These are phyloP conservation scores for Colletotrichum sp. DNA, from an alignment of 2,329 filamentous ascomycete genomes.

Conservation along the genomic window DNA sequence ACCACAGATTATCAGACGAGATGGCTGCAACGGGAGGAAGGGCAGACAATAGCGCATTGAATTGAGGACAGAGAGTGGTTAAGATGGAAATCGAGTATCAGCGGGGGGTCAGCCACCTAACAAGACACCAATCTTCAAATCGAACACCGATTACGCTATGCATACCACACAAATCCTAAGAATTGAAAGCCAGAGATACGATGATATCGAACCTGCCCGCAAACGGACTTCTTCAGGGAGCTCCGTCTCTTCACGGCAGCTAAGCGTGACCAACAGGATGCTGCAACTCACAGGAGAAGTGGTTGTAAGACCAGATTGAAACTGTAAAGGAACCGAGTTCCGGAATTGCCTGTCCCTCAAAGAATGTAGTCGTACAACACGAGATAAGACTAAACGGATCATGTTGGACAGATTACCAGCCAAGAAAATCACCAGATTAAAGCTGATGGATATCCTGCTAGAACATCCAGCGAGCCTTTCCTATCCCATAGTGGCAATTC, in stretches of 20 bases:
- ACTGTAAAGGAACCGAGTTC: background rate
- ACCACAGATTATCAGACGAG: background rate
- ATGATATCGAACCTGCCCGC: background rate
- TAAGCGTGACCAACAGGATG: background rate
- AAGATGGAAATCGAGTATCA: background rate
- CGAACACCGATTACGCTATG: background rate
- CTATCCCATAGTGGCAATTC: background rate
- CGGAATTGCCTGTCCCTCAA: background rate
- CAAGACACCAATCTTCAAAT: background rate
- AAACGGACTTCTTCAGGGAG: background rate
- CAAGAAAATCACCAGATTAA: background rate
- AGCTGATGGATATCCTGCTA: background rate
- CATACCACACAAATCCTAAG: background rate
- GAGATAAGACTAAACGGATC: background rate
- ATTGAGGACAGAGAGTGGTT: background rate
- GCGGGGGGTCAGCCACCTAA: background rate
- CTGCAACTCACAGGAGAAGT: background rate
- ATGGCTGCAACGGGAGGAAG: background rate
- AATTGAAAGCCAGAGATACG: background rate
- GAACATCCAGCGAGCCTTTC: background rate
- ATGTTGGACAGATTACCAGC: background rate
- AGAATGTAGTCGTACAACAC: background rate
- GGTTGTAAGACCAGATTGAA: background rate
- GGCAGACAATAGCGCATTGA: background rate
- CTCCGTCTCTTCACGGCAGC: background rate